These are phyloP conservation scores for Diutina sp. DNA, from an alignment of 1,139 yeast genomes.

Conservation along the genomic window DNA sequence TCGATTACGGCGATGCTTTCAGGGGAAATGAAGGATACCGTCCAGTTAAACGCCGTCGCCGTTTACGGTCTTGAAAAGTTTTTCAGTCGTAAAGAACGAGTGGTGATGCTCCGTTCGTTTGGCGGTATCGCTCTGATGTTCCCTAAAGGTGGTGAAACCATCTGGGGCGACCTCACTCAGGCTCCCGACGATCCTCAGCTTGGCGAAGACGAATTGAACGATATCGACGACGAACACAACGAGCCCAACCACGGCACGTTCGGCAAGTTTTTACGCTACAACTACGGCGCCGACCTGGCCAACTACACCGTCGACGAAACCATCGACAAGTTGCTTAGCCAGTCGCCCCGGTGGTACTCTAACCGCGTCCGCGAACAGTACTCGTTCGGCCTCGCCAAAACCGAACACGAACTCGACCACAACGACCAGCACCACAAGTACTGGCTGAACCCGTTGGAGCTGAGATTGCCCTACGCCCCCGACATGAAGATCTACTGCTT, in stretches of 20 bases:
- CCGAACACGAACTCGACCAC: constrained; percentile 39
- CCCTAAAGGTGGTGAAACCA: constrained; percentile 83
- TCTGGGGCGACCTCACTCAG: constrained; percentile 64
- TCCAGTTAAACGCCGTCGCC: constrained; percentile 84
- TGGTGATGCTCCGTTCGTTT: constrained; percentile 73
- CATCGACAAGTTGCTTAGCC: constrained; percentile 49
- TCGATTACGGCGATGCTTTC: constrained; percentile 82
- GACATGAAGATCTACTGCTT: constrained; percentile 80
- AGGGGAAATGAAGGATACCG: constrained; percentile 97
- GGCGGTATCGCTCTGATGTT: constrained; percentile 94
- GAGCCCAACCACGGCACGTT: constrained; percentile 23
- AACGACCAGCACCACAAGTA: constrained; percentile 63
- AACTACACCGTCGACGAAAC: constrained; percentile 57
- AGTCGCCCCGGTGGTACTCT: constrained; percentile 67
- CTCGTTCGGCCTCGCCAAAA: constrained; percentile 63
- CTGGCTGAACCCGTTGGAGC: constrained; percentile 93
- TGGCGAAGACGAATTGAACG: constrained; percentile 11
- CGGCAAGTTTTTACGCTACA: constrained; percentile 68
- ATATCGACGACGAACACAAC: neutral
- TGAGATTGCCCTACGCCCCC: constrained; percentile 84
- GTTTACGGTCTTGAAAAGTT: constrained; percentile 91
- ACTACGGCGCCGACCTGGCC: constrained; percentile 13
- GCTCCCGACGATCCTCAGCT: constrained; percentile 49
- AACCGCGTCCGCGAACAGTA: constrained; percentile 56
- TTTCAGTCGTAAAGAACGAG: constrained; percentile 79